Percentiles rank a stretch among this genome's conserved stretches.
Evolutionary conservation across 768 basidiomycete genomes (phyloP).

Genomic region (Dacryopinax spathularia): DNA sequence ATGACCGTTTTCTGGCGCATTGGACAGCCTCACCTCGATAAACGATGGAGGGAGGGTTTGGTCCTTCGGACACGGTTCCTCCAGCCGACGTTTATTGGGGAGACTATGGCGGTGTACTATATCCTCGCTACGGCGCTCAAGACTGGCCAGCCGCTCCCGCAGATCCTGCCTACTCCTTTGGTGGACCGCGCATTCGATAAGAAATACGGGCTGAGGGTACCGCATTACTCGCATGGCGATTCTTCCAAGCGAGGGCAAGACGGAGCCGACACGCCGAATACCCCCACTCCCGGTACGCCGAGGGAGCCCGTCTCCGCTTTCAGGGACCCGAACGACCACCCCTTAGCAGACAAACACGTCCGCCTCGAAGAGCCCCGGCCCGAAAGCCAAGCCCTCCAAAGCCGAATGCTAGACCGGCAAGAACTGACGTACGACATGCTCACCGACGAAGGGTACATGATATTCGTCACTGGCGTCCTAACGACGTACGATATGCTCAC

Average conservation of each 20-base stretch:
- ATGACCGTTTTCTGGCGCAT: neutral
- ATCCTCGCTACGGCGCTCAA: neutral
- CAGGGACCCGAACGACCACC: neutral
- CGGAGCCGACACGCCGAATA: neutral
- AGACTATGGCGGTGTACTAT: neutral
- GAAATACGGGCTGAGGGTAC: neutral
- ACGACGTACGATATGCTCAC: neutral
- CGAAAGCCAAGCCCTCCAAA: neutral
- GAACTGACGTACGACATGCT: neutral
- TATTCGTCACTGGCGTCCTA: neutral
- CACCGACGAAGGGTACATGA: neutral
- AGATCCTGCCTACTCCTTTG: neutral
- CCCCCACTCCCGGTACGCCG: neutral
- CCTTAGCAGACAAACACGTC: neutral
- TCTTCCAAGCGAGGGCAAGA: neutral
- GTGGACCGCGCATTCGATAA: neutral
- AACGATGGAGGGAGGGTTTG: neutral
- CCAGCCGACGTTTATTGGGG: neutral
- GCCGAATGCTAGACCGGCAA: neutral
- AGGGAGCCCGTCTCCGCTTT: neutral
- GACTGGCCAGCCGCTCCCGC: neutral
- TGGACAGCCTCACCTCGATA: neutral
- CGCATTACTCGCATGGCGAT: neutral
- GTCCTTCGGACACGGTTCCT: neutral
- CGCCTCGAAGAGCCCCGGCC: neutral